These are phyloP conservation scores for Ogataea sp. DNA, from an alignment of 805 yeast genomes.

Conservation along the genomic window DNA sequence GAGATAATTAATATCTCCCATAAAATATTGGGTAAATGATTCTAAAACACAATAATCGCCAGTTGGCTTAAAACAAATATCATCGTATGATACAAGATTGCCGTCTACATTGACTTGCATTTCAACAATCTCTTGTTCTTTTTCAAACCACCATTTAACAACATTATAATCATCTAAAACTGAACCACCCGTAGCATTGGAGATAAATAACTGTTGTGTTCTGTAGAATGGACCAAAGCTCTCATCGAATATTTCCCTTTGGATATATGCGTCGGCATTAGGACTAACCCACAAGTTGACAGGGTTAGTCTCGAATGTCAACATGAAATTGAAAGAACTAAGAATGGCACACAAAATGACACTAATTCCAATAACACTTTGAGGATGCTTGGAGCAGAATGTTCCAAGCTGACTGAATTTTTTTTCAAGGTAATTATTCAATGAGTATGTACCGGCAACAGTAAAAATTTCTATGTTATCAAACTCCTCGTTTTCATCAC, in stretches of 20 bases:
- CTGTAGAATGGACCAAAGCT: constrained; percentile 90
- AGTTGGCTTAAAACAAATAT: constrained; percentile 77
- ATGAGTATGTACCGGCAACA: constrained; percentile 30
- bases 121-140: constrained; percentile 45
- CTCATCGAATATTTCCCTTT: constrained; percentile 64
- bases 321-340: constrained; percentile 41
- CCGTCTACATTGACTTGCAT: neutral
- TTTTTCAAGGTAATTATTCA: constrained; percentile 41
- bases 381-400: constrained; percentile 57
- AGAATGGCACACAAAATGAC: constrained; percentile 34
- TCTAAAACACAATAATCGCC: constrained; percentile 77
- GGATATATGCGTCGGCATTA: constrained; percentile 55
- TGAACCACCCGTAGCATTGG: constrained; percentile 61
- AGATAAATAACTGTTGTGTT: constrained; percentile 73
- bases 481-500: constrained; percentile 21
- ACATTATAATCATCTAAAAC: constrained; percentile 53
- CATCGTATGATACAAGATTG: constrained; percentile 35
- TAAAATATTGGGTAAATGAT: constrained; percentile 83
- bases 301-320: constrained; percentile 70
- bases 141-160: constrained; percentile 83
- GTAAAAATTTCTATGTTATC: constrained; percentile 13
- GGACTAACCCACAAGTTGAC: constrained; percentile 87
- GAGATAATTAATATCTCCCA: constrained; percentile 46
- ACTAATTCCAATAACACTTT: constrained; percentile 36
- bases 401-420: constrained; percentile 44